Evolutionary conservation across 495 filamentous ascomycete species (phyloP).

Genomic region (Aspergillus coremiiformis): DNA sequence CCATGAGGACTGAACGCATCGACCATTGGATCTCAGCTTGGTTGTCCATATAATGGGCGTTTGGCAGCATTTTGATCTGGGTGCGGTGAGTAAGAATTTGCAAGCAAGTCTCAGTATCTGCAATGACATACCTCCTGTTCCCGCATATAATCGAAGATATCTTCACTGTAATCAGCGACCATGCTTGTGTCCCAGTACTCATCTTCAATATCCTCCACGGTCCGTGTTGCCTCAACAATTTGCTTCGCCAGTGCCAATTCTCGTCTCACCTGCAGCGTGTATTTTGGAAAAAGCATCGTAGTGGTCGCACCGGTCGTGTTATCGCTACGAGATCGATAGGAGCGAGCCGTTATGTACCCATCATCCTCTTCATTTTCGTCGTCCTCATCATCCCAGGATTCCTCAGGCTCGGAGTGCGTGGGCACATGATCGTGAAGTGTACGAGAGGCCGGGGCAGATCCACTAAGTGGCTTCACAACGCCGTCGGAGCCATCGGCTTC

Average conservation of each 20-base stretch:
- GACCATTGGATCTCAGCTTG: constrained; percentile 99
- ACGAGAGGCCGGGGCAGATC: constrained; percentile 9
- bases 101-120: neutral
- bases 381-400: constrained; percentile 72
- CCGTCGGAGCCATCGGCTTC: constrained; percentile 7
- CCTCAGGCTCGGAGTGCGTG: constrained; percentile 51
- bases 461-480: constrained; percentile 5
- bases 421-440: constrained; percentile 15
- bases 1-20: constrained; percentile 95
- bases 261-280: constrained; percentile 50
- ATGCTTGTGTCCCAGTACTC: constrained; percentile 93
- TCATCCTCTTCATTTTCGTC: constrained; percentile 77
- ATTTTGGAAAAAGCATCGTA: constrained; percentile 63
- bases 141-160: constrained; percentile 90
- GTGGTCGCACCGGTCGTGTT: constrained; percentile 71
- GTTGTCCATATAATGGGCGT: constrained; percentile 90
- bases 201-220: constrained; percentile 66
- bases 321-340: constrained; percentile 64
- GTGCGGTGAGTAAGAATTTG: constrained; percentile 14
- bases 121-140: constrained; percentile 70
- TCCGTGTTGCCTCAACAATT: constrained; percentile 54
- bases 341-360: constrained; percentile 70
- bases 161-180: constrained; percentile 92
- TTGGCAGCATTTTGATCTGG: constrained; percentile 73
- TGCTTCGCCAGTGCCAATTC: constrained; percentile 65